Evolutionary conservation across 2,329 filamentous ascomycete species (phyloP), one percentile per base, ranked within the genome.

Genomic region (Aureobasidium leucospermi): DNA sequence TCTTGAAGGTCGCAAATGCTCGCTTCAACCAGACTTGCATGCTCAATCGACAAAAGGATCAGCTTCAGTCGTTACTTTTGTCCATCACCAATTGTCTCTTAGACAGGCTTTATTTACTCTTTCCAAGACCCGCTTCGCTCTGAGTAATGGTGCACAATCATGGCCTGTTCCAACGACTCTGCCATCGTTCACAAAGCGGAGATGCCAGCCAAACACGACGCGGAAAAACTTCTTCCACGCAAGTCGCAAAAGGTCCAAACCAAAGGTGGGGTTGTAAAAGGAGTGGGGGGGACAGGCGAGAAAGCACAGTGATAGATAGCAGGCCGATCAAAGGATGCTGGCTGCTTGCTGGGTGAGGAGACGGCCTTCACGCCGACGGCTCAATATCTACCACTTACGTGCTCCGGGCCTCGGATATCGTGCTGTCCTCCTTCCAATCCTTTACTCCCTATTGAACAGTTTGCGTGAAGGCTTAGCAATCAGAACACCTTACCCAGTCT

Each of bases 381-480:
- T 29, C 19, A 31, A n/a, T 13, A 53, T 32, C 15, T 3, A n/a
- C n/a, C 7, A 19, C 38, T 43, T 34, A 55, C 51, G 51, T 55
- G 51, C 51, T 55, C 51, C 36, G 38, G 29, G 29, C 51, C 51
- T 55, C 51, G 51, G 51, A 16, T 43, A 15, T 43, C 38, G 51
- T 43, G 51, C 51, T 32, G 42, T 9, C 34, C 34, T 38, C 47
- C 11, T 23, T 19, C 47, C 46, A 7, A 36, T 36, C 46, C 31
- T 23, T 36, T 10, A 11, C 1, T 36, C 4, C 23, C 13, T 41
- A 10, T 8, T 29, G 13, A 11, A 9, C 32, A 29, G 13, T 28
- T 13, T 15, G 16, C 32, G 7, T 15, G 16, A n/a, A 15, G 15
- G 32, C 6, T 8, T 10, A 39, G 19, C 34, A 39, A 29, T 15